Evolutionary conservation across 2,329 filamentous ascomycete genomes (phyloP).

Genomic region (Ascochyta fabae): DNA sequence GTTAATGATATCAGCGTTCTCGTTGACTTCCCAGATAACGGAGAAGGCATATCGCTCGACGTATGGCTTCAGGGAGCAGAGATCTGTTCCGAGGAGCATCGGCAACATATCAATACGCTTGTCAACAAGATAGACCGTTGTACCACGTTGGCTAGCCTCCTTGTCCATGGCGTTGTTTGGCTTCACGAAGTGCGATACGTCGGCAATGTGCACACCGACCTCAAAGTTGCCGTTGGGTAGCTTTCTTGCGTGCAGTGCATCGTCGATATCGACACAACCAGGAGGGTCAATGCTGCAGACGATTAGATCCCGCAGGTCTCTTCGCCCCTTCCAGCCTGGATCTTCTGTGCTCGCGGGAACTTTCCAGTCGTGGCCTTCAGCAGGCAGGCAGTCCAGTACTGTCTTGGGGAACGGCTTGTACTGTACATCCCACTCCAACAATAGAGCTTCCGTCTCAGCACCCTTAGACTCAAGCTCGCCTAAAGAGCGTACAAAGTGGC

Average conservation of each 20-base stretch:
- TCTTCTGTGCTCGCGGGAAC: constrained; percentile 82
- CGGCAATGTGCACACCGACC: constrained; percentile 97
- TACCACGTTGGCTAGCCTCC: constrained; percentile 91
- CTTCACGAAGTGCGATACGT: constrained; percentile 99
- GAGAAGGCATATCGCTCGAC: constrained; percentile 75
- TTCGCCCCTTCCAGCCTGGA: constrained; percentile 83
- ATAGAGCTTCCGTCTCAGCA: constrained; percentile 93
- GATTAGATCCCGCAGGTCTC: constrained; percentile 82
- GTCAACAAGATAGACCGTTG: constrained; percentile 96
- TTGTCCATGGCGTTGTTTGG: constrained; percentile 96
- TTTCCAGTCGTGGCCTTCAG: constrained; percentile 91
- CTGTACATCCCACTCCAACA: constrained; percentile 96
- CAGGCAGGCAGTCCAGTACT: constrained; percentile 89
- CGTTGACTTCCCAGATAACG: constrained; percentile 77
- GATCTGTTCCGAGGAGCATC: constrained; percentile 90
- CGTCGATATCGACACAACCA: constrained; percentile 97
- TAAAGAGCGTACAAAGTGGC: constrained; percentile 91
- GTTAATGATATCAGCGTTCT: constrained; percentile 82
- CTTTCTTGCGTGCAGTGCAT: constrained; percentile 85
- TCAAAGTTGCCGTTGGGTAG: constrained; percentile 93
- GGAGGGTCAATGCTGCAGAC: constrained; percentile 98
- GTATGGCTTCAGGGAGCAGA: constrained; percentile 96
- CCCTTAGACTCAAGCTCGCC: constrained; percentile 95
- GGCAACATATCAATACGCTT: constrained; percentile 99
- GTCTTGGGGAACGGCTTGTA: constrained; percentile 97